Conservation (phyloP, 768 basidiomycete species). For the Udeniomyces megalosporus region DNA sequence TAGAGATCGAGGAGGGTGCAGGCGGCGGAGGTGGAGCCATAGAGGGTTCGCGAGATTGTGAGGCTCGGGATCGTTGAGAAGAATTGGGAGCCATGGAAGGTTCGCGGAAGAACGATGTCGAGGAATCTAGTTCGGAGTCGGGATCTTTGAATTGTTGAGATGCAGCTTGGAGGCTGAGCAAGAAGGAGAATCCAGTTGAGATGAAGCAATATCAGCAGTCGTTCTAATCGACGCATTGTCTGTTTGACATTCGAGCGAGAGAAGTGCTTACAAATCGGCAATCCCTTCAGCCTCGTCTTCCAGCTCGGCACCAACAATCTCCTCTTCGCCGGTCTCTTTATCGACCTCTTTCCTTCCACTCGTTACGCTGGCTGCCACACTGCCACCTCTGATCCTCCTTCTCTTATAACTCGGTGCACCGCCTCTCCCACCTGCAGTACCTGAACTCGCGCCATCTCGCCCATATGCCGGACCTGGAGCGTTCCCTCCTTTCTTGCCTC, state of each 20-base stretch:
- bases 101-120: background rate
- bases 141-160: constrained; percentile 7
- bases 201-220: background rate
- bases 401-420: constrained; percentile 35
- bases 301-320: constrained; percentile 27
- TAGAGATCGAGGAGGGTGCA: background rate
- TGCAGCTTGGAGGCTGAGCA: constrained; percentile 4
- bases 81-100: background rate
- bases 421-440: background rate
- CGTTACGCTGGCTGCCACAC: background rate
- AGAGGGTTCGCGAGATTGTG: background rate
- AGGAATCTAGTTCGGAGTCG: background rate
- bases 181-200: background rate
- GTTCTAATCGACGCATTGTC: too few relatives aligned
- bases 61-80: background rate
- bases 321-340: constrained; percentile 20
- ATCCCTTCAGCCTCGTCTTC: constrained; percentile 41
- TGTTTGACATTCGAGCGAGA: too few relatives aligned
- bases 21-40: background rate
- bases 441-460: background rate
- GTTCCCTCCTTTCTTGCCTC: background rate
- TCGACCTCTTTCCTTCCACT: constrained; percentile 16
- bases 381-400: constrained; percentile 58
- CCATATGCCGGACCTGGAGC: background rate
- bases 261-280: constrained; percentile 38